phyloP scores from a whole-genome alignment of 306 rosid genomes.

The Ceratonia siliqua region DNA sequence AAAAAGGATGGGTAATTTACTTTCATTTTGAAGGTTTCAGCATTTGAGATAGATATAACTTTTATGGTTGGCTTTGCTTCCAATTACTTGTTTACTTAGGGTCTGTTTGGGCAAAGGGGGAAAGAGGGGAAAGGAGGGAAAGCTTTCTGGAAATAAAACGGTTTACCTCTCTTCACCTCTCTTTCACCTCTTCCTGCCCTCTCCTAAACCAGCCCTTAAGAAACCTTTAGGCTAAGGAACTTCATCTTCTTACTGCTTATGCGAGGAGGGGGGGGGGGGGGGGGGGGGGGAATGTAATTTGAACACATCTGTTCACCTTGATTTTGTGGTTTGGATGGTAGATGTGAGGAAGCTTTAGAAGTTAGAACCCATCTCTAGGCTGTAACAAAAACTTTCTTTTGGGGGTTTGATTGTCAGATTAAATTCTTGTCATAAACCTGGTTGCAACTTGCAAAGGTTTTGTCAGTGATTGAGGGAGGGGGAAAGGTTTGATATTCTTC shows the following conservation, averaged over 20 bases:
- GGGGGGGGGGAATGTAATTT: constrained; percentile 24
- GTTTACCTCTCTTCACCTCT: no score
- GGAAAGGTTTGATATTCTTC: constrained; percentile 9
- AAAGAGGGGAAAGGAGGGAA: no score
- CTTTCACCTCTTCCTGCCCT: no score
- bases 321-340: background rate
- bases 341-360: background rate
- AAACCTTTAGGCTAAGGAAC: constrained; percentile 8
- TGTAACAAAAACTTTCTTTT: constrained; percentile 4
- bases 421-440: constrained; percentile 1
- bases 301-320: constrained; percentile 17
- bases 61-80: constrained; percentile 26
- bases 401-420: constrained; percentile 12
- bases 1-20: constrained; percentile 1
- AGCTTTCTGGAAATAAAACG: no score
- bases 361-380: background rate
- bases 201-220: background rate
- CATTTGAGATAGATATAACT: background rate
- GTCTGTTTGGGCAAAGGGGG: no score
- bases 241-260: background rate
- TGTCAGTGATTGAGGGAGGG: background rate
- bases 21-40: background rate
- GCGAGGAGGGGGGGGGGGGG: background rate
- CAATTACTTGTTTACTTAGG: constrained; percentile 12
- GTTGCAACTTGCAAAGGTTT: background rate